These are phyloP conservation scores for Paracamarosporium sp. DNA, from an alignment of 2,329 filamentous ascomycete genomes.

Conservation along the genomic window DNA sequence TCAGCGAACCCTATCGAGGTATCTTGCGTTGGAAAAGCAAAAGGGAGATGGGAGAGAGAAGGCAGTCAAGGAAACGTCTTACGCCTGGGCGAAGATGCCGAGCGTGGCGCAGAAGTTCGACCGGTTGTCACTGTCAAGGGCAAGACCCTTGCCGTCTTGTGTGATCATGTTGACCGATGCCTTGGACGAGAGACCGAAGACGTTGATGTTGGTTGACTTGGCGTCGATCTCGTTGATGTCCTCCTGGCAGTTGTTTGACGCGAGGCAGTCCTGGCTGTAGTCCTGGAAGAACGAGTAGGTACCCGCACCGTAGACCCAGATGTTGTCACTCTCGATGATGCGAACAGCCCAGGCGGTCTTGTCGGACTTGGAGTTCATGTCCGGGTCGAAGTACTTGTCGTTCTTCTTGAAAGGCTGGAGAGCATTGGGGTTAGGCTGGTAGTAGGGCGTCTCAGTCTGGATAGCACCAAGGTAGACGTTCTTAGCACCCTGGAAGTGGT, in stretches of 20 bases:
- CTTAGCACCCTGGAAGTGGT: constrained; percentile 66
- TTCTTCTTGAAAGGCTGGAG: constrained; percentile 62
- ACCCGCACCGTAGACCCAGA: constrained; percentile 57
- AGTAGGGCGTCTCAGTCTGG: constrained; percentile 76
- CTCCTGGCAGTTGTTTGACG: constrained; percentile 57
- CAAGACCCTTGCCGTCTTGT: constrained; percentile 41
- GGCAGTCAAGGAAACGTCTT: not conserved
- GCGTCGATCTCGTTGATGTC: constrained; percentile 55
- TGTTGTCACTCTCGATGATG: constrained; percentile 46
- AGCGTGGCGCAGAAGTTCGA: constrained; percentile 58
- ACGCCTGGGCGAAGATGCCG: constrained; percentile 44
- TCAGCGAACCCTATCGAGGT: constrained; percentile 17
- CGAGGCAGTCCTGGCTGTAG: constrained; percentile 60
- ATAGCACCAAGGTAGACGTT: constrained; percentile 70
- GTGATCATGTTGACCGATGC: constrained; percentile 59
- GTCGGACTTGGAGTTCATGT: constrained; percentile 43
- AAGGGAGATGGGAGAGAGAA: not conserved
- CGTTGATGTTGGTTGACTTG: constrained; percentile 50
- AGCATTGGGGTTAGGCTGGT: constrained; percentile 69
- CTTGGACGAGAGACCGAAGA: constrained; percentile 58
- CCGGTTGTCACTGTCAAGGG: constrained; percentile 53
- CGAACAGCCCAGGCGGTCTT: constrained; percentile 57
- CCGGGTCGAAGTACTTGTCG: constrained; percentile 51
- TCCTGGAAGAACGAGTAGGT: constrained; percentile 67
- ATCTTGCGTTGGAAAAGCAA: not conserved